These are phyloP conservation scores for Oryza australiensis DNA, from an alignment of 176 grass and related monocot species.

Conservation along the genomic window DNA sequence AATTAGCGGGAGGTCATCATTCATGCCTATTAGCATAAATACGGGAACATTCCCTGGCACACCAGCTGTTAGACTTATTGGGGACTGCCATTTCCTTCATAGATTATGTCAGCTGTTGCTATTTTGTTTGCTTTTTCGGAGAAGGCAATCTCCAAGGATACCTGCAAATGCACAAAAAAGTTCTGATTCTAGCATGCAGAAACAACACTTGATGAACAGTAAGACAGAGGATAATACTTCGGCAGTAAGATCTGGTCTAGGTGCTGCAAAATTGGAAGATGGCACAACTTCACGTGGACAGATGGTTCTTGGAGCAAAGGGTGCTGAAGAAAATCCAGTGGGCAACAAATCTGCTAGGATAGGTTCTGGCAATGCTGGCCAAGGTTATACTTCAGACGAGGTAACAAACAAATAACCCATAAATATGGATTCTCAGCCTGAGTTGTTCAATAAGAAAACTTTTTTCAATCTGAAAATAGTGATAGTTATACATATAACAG, in stretches of 20 bases:
- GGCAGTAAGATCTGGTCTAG: constrained; percentile 51
- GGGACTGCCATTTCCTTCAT: constrained; percentile 98
- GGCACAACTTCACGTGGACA: constrained; percentile 56
- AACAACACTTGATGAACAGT: constrained; percentile 69
- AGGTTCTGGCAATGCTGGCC: constrained; percentile 95
- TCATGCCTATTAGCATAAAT: constrained; percentile 98
- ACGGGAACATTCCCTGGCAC: constrained; percentile 98
- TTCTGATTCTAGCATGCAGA: constrained; percentile 67
- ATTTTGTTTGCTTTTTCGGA: constrained; percentile 93
- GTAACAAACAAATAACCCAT: constrained; percentile 43
- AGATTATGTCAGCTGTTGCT: constrained; percentile 87
- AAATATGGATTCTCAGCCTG: background rate
- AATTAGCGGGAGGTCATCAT: constrained; percentile 68
- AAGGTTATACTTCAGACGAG: constrained; percentile 99
- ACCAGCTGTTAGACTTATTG: constrained; percentile 96
- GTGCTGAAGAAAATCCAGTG: constrained; percentile 64
- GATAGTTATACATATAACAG: constrained; percentile 1
- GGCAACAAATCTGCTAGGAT: constrained; percentile 78
- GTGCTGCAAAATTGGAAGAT: constrained; percentile 79
- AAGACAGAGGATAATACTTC: constrained; percentile 68
- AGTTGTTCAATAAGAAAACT: background rate
- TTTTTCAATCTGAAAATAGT: constrained; percentile 2
- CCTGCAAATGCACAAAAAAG: constrained; percentile 65
- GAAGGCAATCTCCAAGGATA: constrained; percentile 75
- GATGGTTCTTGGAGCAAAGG: constrained; percentile 65